Evolutionary conservation across 441 rosid genomes (phyloP), one percentile per base, ranked within the genome.

Genomic region (Arabidopsis lyrata): DNA sequence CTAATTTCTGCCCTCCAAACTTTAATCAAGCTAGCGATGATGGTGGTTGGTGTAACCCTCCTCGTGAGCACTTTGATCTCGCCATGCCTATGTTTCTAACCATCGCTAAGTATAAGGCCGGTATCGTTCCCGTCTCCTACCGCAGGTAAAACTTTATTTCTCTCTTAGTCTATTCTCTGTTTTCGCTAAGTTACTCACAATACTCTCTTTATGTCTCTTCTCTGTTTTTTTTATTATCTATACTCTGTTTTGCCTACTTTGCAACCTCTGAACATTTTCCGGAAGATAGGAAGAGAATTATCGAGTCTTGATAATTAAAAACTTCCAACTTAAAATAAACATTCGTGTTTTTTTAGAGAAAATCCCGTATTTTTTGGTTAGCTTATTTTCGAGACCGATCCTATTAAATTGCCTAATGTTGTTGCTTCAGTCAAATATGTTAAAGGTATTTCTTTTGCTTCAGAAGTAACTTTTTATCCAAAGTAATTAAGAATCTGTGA

Each of bases 1-100:
- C 93, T 53, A 88, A 88, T 69, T 88, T 88, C 50, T 88, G 90
- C 66, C 93, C 93, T 4, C 90, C 93, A 0, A 88, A 88, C 75
- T 85, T 73, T 50, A 86, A 86, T 58, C 89, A 66, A 52, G 80
- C 90, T 13, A 84, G 87, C 14, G 89, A 88, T 63, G 35, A 86
- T 75, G 93, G 93, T 53, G 93, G 93, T 42, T 88, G 93, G 93
- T 88, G 93, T 66, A 88, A 88, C 73, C 93, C 92, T 52, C 92
- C 92, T 42, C 90, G 92, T 55, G 78, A 88, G 5, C 92, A 88
- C 75, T 88, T 88, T 79, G 93, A 88, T 63, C 87, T 88, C 13
- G 90, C 93, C 47, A 88, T 88, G 93, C 93, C 93, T 64, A 80
- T 85, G 86, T 88, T 88, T 78, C 85, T 88, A 5, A 61, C 86